These are phyloP conservation scores for Starmerella roubikii DNA, from an alignment of 805 yeast species.

Conservation along the genomic window DNA sequence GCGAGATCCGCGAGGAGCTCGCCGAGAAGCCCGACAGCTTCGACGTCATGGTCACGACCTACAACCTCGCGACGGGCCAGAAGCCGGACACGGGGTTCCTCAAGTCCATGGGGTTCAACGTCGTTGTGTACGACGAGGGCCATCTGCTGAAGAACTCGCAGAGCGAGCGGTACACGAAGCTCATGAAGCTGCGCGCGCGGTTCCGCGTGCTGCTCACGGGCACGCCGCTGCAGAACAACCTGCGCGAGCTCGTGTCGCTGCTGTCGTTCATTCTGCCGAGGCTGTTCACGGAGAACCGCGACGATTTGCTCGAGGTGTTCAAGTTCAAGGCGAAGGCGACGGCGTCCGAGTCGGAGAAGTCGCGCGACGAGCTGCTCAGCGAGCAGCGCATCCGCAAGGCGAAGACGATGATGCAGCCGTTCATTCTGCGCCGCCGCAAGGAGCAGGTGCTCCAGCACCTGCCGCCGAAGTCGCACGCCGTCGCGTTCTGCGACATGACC, in stretches of 20 bases:
- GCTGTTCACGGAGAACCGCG: constrained; percentile 66
- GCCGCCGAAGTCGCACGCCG: constrained; percentile 58
- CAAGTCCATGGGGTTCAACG: constrained; percentile 61
- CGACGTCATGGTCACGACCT: constrained; percentile 91
- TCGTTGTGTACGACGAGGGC: constrained; percentile 92
- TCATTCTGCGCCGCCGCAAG: constrained; percentile 82
- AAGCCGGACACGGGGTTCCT: constrained; percentile 71
- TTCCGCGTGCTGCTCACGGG: constrained; percentile 86
- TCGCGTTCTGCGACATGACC: constrained; percentile 53
- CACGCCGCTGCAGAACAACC: constrained; percentile 89
- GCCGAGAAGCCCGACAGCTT: constrained; percentile 38
- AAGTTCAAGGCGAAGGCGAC: constrained; percentile 74
- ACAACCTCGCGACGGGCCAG: constrained; percentile 78
- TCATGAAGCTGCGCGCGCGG: constrained; percentile 72
- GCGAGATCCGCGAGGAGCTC: constrained; percentile 62
- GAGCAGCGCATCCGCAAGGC: constrained; percentile 88
- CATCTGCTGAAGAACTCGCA: constrained; percentile 87
- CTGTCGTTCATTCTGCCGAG: constrained; percentile 82
- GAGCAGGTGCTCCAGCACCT: constrained; percentile 81
- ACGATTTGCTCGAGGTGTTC: constrained; percentile 69
- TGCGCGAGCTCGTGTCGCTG: constrained; percentile 78
- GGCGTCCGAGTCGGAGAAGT: constrained; percentile 22
- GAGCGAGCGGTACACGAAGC: constrained; percentile 73
- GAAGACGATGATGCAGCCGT: constrained; percentile 96
- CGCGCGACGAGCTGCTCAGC: constrained; percentile 42